Conservation (phyloP, 768 basidiomycete genomes). For the Austroboletus eburneus region DNA sequence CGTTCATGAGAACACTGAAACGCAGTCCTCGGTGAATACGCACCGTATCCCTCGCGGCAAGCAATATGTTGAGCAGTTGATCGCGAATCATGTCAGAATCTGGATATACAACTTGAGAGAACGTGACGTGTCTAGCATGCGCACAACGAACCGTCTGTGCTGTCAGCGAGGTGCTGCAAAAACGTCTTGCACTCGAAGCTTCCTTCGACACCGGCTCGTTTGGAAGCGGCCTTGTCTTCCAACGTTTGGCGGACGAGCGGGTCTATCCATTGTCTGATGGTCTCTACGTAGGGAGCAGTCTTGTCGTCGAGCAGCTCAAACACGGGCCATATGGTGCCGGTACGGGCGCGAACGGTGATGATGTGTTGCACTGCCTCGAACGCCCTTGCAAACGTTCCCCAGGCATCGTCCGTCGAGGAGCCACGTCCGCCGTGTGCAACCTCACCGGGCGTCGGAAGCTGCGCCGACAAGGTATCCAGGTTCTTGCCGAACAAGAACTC, state of each 20-base stretch:
- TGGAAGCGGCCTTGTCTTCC: slow-evolving; percentile 38
- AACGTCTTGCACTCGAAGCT: slow-evolving; percentile 55
- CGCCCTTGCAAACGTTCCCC: slow-evolving; percentile 50
- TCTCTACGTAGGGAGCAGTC: slow-evolving; percentile 30
- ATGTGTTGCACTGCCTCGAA: slow-evolving; percentile 40
- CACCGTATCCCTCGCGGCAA: slow-evolving; percentile 78
- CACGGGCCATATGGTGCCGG: slow-evolving; percentile 42
- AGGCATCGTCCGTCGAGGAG: slow-evolving; percentile 53
- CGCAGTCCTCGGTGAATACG: slow-evolving; percentile 17
- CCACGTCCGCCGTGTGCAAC: slow-evolving; percentile 53
- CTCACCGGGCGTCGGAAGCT: slow-evolving; percentile 47
- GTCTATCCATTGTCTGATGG: slow-evolving; percentile 47
- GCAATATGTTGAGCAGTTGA: slow-evolving; percentile 70
- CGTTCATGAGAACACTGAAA: neutral
- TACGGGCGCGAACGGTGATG: slow-evolving; percentile 30
- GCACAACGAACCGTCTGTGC: slow-evolving; percentile 50
- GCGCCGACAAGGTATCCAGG: slow-evolving; percentile 53
- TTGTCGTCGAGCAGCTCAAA: slow-evolving; percentile 40
- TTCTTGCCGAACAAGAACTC: slow-evolving; percentile 71
- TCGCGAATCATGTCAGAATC: slow-evolving; percentile 67
- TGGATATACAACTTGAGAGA: no score
- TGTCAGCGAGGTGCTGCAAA: slow-evolving; percentile 61
- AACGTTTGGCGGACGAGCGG: slow-evolving; percentile 57
- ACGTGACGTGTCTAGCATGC: neutral
- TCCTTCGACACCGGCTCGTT: slow-evolving; percentile 36